A percentile compares a stretch with the other conserved stretches of the same genome.
These are phyloP conservation scores for Penicillium expansum DNA, from an alignment of 2,329 filamentous ascomycete genomes.

Conservation along the genomic window DNA sequence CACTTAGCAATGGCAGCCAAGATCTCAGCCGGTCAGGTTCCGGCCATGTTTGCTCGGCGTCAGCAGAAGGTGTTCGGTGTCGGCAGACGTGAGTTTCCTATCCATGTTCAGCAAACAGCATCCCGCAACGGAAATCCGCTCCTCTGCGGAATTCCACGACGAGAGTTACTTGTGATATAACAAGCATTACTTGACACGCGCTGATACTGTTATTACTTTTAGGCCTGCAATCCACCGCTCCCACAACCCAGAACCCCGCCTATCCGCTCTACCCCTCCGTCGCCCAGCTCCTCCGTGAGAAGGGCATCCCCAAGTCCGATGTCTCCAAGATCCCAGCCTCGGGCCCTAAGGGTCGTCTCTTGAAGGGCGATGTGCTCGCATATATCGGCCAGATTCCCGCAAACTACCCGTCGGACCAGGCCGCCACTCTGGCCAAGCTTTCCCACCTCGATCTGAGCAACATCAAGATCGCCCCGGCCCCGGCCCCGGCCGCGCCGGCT, in stretches of 20 bases:
- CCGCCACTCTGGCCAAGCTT: constrained; percentile 69
- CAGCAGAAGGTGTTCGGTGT: constrained; percentile 32
- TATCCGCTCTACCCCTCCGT: constrained; percentile 70
- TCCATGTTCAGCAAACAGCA: not conserved
- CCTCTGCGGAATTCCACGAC: not conserved
- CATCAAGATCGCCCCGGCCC: constrained; percentile 71
- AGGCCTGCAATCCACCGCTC: constrained; percentile 39
- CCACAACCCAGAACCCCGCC: constrained; percentile 42
- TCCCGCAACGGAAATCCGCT: not conserved
- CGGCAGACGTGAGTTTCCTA: constrained; percentile 36
- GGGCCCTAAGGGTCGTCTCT: constrained; percentile 79
- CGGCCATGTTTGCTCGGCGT: constrained; percentile 36
- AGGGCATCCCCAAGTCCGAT: constrained; percentile 72
- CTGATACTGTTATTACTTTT: constrained; percentile 3
- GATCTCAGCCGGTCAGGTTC: constrained; percentile 32
- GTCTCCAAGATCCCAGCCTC: constrained; percentile 80
- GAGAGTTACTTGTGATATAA: not conserved
- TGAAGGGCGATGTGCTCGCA: constrained; percentile 94
- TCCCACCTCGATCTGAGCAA: constrained; percentile 89
- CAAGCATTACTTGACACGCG: not conserved
- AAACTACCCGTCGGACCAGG: constrained; percentile 68
- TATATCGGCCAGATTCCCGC: constrained; percentile 76
- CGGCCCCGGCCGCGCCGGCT: constrained; percentile 33
- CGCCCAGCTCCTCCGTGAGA: constrained; percentile 72
- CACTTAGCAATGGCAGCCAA: constrained; percentile 33